phyloP scores from a whole-genome alignment of 176 grass and related monocot genomes.

The Cenchrus americanus region DNA sequence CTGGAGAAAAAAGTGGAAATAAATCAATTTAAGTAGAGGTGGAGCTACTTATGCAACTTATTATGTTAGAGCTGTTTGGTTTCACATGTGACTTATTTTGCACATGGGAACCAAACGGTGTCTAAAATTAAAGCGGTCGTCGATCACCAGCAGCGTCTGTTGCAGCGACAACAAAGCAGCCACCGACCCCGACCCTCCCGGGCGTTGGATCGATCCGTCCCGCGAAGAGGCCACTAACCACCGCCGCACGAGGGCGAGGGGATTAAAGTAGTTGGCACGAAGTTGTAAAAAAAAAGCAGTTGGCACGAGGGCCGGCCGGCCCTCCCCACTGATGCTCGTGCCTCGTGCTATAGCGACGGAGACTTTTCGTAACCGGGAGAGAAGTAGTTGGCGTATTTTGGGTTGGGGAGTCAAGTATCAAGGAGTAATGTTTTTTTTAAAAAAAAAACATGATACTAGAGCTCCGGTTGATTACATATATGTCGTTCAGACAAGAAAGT shows the following conservation, averaged over 20 bases:
- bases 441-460: too few relatives aligned
- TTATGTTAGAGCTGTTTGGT: too few relatives aligned
- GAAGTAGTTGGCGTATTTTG: background rate
- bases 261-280: slow-evolving; percentile 42
- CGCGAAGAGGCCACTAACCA: background rate
- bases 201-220: background rate
- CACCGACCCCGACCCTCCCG: background rate
- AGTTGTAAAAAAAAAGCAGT: too few relatives aligned
- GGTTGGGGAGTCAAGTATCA: background rate
- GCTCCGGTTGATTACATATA: too few relatives aligned
- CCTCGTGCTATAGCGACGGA: slow-evolving; percentile 35
- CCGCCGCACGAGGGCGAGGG: slow-evolving; percentile 16
- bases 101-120: too few relatives aligned
- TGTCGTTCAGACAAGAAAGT: too few relatives aligned
- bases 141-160: background rate
- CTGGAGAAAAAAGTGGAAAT: too few relatives aligned
- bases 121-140: background rate
- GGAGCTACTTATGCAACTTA: too few relatives aligned
- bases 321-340: background rate
- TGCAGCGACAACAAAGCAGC: slow-evolving; percentile 28
- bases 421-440: too few relatives aligned
- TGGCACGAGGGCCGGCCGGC: slow-evolving; percentile 22
- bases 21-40: too few relatives aligned
- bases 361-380: slow-evolving; percentile 14
- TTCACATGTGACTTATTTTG: too few relatives aligned